phyloP scores from a whole-genome alignment of 2,329 filamentous ascomycete species.

The Magnaporthiopsis rhizophila region DNA sequence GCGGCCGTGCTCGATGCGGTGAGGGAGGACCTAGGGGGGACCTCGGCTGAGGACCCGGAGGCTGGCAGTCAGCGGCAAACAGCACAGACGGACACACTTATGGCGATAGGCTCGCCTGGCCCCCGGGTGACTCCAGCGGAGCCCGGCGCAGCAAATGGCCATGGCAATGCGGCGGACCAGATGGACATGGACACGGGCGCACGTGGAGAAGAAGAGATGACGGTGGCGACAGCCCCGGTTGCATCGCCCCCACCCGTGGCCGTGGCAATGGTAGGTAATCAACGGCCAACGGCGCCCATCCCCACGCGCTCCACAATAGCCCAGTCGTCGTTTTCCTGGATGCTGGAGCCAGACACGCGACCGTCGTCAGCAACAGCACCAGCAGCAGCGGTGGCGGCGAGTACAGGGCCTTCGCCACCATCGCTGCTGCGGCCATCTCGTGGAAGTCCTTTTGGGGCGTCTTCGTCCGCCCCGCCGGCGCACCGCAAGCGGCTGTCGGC shows the following conservation, averaged over 20 bases:
- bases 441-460: slow-evolving; percentile 17
- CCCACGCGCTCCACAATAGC: slow-evolving; percentile 59
- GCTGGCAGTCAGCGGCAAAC: slow-evolving; percentile 6
- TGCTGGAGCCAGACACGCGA: slow-evolving; percentile 52
- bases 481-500: slow-evolving; percentile 12
- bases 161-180: slow-evolving; percentile 8
- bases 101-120: slow-evolving; percentile 8
- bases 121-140: slow-evolving; percentile 3
- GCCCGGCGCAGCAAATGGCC: neutral
- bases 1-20: slow-evolving; percentile 8
- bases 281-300: slow-evolving; percentile 32
- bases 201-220: slow-evolving; percentile 6
- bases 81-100: neutral
- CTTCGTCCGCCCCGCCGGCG: slow-evolving; percentile 17
- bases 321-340: slow-evolving; percentile 72
- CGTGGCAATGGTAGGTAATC: slow-evolving; percentile 2
- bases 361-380: slow-evolving; percentile 7
- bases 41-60: neutral
- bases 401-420: neutral
- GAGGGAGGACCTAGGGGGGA: neutral
- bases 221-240: neutral
- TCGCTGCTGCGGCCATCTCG: neutral
- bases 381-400: neutral
- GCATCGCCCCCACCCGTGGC: slow-evolving; percentile 5
- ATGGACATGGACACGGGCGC: slow-evolving; percentile 17